Evolutionary conservation across 208 protist genomes (phyloP), one percentile per base, ranked within the genome.

Genomic region (Wallacemonas sp.): DNA sequence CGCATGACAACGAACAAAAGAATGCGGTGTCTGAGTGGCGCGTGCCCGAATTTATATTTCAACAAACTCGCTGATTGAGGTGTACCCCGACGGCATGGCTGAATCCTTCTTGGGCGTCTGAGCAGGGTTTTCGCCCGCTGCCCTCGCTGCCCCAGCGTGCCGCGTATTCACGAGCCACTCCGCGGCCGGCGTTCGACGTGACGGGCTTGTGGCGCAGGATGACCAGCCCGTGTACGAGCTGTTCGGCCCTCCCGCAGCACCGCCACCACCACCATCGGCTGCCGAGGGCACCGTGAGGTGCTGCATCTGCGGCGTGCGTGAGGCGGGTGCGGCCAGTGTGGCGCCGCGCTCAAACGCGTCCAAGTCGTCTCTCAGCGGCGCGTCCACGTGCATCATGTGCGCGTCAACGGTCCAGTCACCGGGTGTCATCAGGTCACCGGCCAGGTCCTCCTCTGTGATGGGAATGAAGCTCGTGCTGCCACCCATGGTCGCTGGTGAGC

Each of bases 391-490:
- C n/a, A n/a, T n/a, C n/a, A n/a, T n/a, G n/a, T n/a, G 8, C 11
- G n/a, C n/a, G 16, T 47, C 41, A 6, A 47, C 41, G 41, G 16
- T n/a, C 41, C 41, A 47, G 5, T 9, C 14, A n/a, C 41, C 41
- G 17, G 41, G 41, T 6, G 41, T 23, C 41, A 47, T 47, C 41
- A 47, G n/a, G n/a, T 21, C 41, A 0, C 11, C 34, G 44, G 39
- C 24, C 17, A 75, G 5, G 14, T 80, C 74, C 49, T 80, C 74
- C 27, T 46, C 47, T 5, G 64, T 68, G 24, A 80, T 33, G 16
- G 67, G 68, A 6, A 72, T 46, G 58, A 75, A 80, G 43, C 68
- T 80, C 16, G 60, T 57, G 34, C 43, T 44, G 21, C 36, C 56
- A 44, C 12, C 36, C 29, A 32, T 62, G 26, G 23, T 62, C 12